Evolutionary conservation across 164 flowering plant species (phyloP).

Genomic region (Akebia trifoliata): DNA sequence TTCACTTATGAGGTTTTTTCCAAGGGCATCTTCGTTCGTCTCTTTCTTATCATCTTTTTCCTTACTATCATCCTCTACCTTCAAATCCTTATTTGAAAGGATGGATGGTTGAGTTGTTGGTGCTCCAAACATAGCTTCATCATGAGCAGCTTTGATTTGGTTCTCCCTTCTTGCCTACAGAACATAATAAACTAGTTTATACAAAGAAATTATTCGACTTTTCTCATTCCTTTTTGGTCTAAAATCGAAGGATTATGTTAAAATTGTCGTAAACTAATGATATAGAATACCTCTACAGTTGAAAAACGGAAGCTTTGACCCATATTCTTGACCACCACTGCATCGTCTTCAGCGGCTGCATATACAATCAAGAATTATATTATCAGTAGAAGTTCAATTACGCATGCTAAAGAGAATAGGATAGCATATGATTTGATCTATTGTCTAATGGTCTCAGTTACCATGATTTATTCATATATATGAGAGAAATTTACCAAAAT

Average conservation of each 20-base stretch:
- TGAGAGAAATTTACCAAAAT: too few species aligned
- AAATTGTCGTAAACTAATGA: not conserved
- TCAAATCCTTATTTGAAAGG: slow-evolving; percentile 26
- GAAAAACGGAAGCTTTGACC: slow-evolving; percentile 80
- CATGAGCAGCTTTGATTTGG: slow-evolving; percentile 70
- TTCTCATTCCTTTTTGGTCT: not conserved
- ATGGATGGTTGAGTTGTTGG: slow-evolving; percentile 27
- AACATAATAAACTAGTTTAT: slow-evolving; percentile 6
- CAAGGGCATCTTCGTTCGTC: slow-evolving; percentile 20
- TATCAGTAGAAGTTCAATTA: slow-evolving; percentile 1
- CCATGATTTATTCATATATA: too few species aligned
- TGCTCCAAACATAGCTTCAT: slow-evolving; percentile 85
- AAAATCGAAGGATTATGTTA: not conserved
- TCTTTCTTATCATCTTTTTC: slow-evolving; percentile 19
- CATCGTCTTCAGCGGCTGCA: slow-evolving; percentile 88
- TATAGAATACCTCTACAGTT: slow-evolving; percentile 56
- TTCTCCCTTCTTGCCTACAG: slow-evolving; percentile 69
- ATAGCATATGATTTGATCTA: not conserved
- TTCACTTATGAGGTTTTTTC: slow-evolving; percentile 51
- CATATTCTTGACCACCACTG: slow-evolving; percentile 56
- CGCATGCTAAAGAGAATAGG: not conserved
- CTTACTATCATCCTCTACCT: slow-evolving; percentile 20
- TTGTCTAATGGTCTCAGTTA: too few species aligned
- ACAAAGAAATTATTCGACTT: not conserved
- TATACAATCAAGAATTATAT: slow-evolving; percentile 2